These are phyloP conservation scores for Theileria annulata DNA, from an alignment of 169 alveolate genomes.

Conservation along the genomic window DNA sequence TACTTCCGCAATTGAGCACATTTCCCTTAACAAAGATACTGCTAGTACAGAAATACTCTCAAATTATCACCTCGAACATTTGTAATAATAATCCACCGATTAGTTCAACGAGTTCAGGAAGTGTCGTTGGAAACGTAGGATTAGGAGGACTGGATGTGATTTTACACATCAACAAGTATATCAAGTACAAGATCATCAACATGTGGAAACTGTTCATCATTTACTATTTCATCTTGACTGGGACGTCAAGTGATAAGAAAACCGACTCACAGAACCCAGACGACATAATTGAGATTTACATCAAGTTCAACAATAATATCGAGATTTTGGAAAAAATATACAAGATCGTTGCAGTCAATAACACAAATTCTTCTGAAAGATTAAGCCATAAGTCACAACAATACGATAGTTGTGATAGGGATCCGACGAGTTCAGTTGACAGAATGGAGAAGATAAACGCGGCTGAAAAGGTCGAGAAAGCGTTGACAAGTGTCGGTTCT, in stretches of 20 bases:
- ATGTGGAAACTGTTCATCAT: slow-evolving; percentile 21
- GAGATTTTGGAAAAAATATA: slow-evolving; percentile 2
- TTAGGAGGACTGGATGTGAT: not conserved
- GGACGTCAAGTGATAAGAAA: not conserved
- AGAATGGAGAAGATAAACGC: not conserved
- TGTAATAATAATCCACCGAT: not conserved
- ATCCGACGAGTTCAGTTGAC: not conserved
- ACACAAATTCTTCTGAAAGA: not conserved
- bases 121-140: not conserved
- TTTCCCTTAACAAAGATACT: not conserved
- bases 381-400: not conserved
- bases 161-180: slow-evolving; percentile 9
- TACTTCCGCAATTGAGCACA: slow-evolving; percentile 2
- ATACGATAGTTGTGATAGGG: not conserved
- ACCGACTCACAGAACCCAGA: not conserved
- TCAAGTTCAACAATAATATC: not conserved
- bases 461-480: not conserved
- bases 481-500: not conserved
- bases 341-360: not conserved
- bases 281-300: not conserved
- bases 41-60: slow-evolving; percentile 6
- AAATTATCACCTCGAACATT: not conserved
- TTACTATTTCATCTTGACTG: slow-evolving; percentile 10
- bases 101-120: not conserved
- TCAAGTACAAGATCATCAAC: slow-evolving; percentile 5